Conservation (phyloP, 2,329 filamentous ascomycete species). For the Monosporascus sp. region DNA sequence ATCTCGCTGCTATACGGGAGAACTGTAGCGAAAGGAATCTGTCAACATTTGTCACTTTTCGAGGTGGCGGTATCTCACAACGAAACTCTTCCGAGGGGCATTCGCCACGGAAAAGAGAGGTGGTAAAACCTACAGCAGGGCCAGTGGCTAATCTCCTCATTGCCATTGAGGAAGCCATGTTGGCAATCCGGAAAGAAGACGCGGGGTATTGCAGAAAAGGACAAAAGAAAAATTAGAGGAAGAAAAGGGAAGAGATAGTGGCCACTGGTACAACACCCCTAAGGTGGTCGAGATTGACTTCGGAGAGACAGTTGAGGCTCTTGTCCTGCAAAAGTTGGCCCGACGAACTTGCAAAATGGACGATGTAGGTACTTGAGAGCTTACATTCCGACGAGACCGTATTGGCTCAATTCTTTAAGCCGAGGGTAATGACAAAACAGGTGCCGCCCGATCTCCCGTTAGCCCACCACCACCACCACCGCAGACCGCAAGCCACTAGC, state of each 20-base stretch:
- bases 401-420: not conserved
- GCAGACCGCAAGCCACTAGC: not conserved
- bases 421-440: not conserved
- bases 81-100: too few relatives aligned
- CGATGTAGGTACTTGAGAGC: not conserved
- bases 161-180: conserved; percentile 59
- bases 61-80: too few relatives aligned
- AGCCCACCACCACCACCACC: not conserved
- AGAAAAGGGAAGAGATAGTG: conserved; percentile 7
- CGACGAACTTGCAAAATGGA: conserved; percentile 4
- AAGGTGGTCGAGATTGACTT: not conserved
- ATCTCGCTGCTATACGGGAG: conserved; percentile 51
- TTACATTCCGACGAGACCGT: not conserved
- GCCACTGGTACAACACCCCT: not conserved
- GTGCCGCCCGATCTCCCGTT: not conserved
- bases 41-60: conserved; percentile 6
- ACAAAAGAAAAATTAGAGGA: not conserved
- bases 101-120: too few relatives aligned
- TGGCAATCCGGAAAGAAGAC: conserved; percentile 2
- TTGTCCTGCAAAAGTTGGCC: conserved; percentile 24
- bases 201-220: not conserved
- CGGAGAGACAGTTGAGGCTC: conserved; percentile 13
- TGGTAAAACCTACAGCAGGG: conserved; percentile 45
- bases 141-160: conserved; percentile 54
- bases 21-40: conserved; percentile 41